Base-by-base conservation (phyloP, 345 rosid species). In the Citrus inodora region DNA sequence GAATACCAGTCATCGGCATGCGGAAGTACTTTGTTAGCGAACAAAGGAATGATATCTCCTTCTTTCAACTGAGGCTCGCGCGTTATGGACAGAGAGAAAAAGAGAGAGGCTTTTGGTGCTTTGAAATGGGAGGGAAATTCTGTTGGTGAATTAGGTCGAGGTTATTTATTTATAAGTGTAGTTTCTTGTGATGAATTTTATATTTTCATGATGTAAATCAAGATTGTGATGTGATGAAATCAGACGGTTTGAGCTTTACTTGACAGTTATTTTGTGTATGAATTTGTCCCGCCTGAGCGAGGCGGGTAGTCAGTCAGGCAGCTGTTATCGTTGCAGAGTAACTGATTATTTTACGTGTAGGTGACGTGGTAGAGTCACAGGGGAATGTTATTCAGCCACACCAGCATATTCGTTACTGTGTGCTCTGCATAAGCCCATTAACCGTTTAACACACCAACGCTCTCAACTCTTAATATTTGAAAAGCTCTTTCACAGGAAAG, bases 101-200 rank as follows among this genome's bases (percentile, higher is more conserved):
- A 37, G 4, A 35, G 46, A 7, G 56, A 33, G 13, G 46, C 19
- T 35, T 33, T 33, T 9, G 21, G 22, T 32, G 7, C 7, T 35
- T 25, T 32, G 10, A 30, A 66, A 66, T 16, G 35, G 70, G 70
- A 66, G 70, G 70, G 70, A 66, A 66, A 66, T 66, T 66, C 46
- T 66, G 70, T 66, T 66, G 35, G 37, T 61, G 22, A 62, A 28
- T 13, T 4, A 11, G 22, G 42, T 65, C 17, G 19, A 10, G 67
- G 67, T 10, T 42, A 42, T 42, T 42, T 42, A 42, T 42, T 10
- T 42, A 9, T 9, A 40, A 40, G 13, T 40, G 46, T 8, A 40
- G 46, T 42, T 42, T 42, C 11, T 42, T 42, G 48, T 42, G 11
- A 2, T 2, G 48, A 42, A 42, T 8, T 38, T 38, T 38, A 38